A percentile compares a stretch with the other conserved stretches of the same genome.
Conservation (phyloP, 164 flowering plant genomes). For the Tetracentron sinense region DNA sequence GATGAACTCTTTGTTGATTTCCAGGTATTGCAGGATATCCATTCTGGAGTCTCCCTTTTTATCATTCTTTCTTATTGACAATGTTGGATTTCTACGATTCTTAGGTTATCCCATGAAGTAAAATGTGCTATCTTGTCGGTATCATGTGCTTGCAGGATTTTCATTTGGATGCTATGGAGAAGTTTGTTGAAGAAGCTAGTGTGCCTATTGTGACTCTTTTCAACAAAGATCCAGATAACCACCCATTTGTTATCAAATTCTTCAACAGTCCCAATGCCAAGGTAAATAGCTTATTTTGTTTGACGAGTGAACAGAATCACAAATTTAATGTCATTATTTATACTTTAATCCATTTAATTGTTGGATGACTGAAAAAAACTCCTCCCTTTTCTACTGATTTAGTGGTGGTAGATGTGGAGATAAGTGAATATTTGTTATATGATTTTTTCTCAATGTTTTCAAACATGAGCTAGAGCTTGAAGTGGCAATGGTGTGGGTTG, state of each 20-base stretch:
- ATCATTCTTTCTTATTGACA: background rate
- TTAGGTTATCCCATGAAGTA: background rate
- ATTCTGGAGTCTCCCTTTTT: background rate
- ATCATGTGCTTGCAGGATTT: conserved; percentile 54
- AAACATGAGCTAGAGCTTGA: too few species aligned
- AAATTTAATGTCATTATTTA: too few species aligned
- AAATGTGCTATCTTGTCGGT: background rate
- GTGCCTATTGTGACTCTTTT: conserved; percentile 57
- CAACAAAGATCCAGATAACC: conserved; percentile 63
- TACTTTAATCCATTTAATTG: too few species aligned
- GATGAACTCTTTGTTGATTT: conserved; percentile 85
- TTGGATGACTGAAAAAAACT: too few species aligned
- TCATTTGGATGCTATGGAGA: conserved; percentile 53
- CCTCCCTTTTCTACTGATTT: too few species aligned
- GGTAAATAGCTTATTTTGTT: conserved; percentile 32
- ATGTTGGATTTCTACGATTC: background rate
- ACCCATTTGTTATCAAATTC: conserved; percentile 66
- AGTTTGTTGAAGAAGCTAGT: conserved; percentile 73
- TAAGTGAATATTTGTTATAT: too few species aligned
- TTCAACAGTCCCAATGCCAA: conserved; percentile 61
- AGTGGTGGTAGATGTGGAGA: too few species aligned
- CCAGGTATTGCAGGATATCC: conserved; percentile 43
- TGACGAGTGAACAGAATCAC: background rate
- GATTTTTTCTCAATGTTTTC: too few species aligned
- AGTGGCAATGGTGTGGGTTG: too few species aligned